phyloP scores from a whole-genome alignment of 345 rosid species.

The Odontarrhena argentea region DNA sequence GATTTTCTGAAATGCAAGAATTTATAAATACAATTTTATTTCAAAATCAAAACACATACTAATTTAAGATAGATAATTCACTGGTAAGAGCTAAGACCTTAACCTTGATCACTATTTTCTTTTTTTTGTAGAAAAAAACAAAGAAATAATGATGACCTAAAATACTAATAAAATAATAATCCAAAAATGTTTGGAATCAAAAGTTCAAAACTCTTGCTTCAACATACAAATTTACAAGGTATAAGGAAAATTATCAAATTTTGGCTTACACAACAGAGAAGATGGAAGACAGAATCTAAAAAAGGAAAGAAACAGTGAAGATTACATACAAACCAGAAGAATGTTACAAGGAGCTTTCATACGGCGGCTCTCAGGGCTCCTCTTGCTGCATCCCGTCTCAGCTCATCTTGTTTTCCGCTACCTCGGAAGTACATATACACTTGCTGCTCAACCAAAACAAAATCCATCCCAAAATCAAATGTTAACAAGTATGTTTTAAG shows the following conservation, averaged over 20 bases:
- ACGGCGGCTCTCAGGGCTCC: conserved; percentile 71
- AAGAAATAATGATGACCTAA: too few relatives aligned
- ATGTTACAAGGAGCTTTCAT: conserved; percentile 37
- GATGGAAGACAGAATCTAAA: background rate
- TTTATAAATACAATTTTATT: too few relatives aligned
- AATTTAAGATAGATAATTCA: too few relatives aligned
- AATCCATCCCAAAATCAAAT: conserved; percentile 4
- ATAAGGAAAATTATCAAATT: conserved; percentile 2
- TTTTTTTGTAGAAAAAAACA: too few relatives aligned
- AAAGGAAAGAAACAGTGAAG: conserved; percentile 10
- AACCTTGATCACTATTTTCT: too few relatives aligned
- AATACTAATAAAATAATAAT: too few relatives aligned
- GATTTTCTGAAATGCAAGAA: too few relatives aligned
- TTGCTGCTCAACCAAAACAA: conserved; percentile 54
- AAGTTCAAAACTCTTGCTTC: conserved; percentile 21
- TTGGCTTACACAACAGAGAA: conserved; percentile 22
- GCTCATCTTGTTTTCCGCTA: conserved; percentile 66
- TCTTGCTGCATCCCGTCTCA: conserved; percentile 59
- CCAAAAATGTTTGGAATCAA: conserved; percentile 4
- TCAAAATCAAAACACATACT: too few relatives aligned
- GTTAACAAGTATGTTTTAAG: background rate
- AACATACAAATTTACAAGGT: conserved; percentile 37
- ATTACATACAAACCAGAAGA: conserved; percentile 29
- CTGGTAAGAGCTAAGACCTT: too few relatives aligned
- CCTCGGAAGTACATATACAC: conserved; percentile 90